Evolutionary conservation across 257 asterid genomes (phyloP), one percentile per base, ranked within the genome.

Genomic region (Capsicum pubescens): DNA sequence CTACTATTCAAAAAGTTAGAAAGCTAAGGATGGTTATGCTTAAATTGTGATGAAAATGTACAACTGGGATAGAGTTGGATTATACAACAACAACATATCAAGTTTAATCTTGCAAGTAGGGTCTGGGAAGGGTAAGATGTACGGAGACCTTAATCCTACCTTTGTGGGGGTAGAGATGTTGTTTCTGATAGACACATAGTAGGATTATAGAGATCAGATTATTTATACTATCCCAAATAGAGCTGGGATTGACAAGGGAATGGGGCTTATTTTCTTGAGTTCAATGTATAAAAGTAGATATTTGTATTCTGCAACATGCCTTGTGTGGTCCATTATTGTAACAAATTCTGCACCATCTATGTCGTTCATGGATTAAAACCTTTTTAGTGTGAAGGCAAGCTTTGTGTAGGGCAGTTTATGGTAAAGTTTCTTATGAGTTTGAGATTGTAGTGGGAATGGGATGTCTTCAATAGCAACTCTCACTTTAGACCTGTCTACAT

Each of bases 371-470:
- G 64, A 26, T 14, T 21, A 36, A 52, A 50, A 54, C 63, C 81
- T 76, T 76, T 61, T 50, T 76, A 52, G 14, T 8, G 48, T 32
- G 61, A 54, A 26, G 61, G 16, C 60, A 13, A 54, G 7, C 9
- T 54, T 26, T 54, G 50, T 26, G 15, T 77, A 14, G 14, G 82
- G 82, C 54, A 54, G 81, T 54, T 77, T 54, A 76, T 76, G 81
- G 48, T 26, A 26, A 58, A 54, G 42, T 76, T 52, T 76, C 48
- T 52, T 26, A 26, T 26, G 2, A 26, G 9, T 52, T 16, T 14
- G 50, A 74, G 42, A 74, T 74, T 74, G n/a, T 74, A 21, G 8
- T 74, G 21, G 61, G 46, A 74, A 13, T 50, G 26, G 61, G 60
- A 21, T 74, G 46, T 50, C 61, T 21, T 74, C 81, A 21, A 74